Conservation (phyloP, 2,329 filamentous ascomycete species). For the Exophiala phaeomuriformis region DNA sequence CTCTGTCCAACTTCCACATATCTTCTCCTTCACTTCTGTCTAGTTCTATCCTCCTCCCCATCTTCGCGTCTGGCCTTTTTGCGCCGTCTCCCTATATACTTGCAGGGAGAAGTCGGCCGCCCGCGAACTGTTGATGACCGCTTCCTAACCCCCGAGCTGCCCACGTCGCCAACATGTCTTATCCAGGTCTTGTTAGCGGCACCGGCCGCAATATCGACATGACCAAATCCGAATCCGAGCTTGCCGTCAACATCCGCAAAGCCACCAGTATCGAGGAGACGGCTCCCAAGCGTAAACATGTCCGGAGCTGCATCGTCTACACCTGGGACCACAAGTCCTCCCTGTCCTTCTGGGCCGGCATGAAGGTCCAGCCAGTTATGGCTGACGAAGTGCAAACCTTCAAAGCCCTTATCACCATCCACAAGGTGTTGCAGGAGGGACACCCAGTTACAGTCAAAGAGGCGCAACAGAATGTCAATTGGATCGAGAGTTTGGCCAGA, state of each 20-base stretch:
- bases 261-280: conserved; percentile 51
- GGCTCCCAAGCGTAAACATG: conserved; percentile 66
- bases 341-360: conserved; percentile 89
- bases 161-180: conserved; percentile 20
- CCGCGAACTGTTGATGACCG: conserved; percentile 18
- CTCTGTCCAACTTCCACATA: no score
- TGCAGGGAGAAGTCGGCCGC: conserved; percentile 4
- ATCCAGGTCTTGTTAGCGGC: conserved; percentile 13
- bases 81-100: no score
- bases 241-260: conserved; percentile 61
- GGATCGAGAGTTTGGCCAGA: conserved; percentile 87
- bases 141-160: not conserved
- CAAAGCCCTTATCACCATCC: conserved; percentile 93
- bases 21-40: no score
- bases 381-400: conserved; percentile 98
- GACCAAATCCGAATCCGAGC: conserved; percentile 51
- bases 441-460: conserved; percentile 82
- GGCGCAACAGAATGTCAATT: conserved; percentile 77
- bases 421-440: conserved; percentile 95
- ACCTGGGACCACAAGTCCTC: conserved; percentile 99
- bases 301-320: conserved; percentile 94
- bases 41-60: no score
- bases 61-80: no score
- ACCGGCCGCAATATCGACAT: conserved; percentile 26
- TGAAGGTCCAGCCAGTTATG: conserved; percentile 92